Percentiles rank a stretch among this genome's conserved stretches.
Conservation (phyloP, 1,284 basidiomycete species). For the Fomitiporia mediterranea region DNA sequence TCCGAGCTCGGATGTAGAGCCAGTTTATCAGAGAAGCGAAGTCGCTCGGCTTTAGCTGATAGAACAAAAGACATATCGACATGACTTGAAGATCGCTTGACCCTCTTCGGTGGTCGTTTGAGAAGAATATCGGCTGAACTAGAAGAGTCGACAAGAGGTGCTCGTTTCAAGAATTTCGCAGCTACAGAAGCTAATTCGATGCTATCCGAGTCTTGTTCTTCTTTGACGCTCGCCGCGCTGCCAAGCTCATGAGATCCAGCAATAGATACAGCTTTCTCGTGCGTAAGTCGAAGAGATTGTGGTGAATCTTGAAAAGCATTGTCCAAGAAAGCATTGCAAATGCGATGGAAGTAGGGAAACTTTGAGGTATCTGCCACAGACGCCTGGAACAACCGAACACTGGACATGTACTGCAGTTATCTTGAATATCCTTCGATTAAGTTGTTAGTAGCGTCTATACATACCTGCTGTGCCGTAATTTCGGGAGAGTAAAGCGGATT, state of each 20-base stretch:
- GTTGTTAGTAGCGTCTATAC: neutral
- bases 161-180: conserved; percentile 1
- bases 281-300: neutral
- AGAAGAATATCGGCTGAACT: conserved; percentile 1
- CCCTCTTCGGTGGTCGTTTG: conserved; percentile 2
- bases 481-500: conserved; percentile 20
- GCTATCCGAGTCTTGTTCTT: neutral
- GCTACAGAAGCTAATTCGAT: neutral
- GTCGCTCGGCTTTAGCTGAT: conserved; percentile 17
- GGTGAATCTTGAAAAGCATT: conserved; percentile 7
- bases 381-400: conserved; percentile 15
- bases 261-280: neutral
- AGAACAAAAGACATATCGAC: conserved; percentile 14
- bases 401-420: conserved; percentile 9
- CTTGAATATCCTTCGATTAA: neutral
- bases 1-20: neutral
- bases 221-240: neutral
- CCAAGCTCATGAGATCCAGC: neutral
- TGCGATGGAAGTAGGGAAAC: conserved; percentile 17
- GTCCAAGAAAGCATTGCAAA: conserved; percentile 9
- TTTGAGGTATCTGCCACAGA: conserved; percentile 11
- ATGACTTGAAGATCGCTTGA: conserved; percentile 18
- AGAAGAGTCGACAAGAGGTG: conserved; percentile 1
- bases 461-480: conserved; percentile 12
- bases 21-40: conserved; percentile 5